Evolutionary conservation across 1,139 yeast genomes (phyloP).

Genomic region (Taphrina populina): DNA sequence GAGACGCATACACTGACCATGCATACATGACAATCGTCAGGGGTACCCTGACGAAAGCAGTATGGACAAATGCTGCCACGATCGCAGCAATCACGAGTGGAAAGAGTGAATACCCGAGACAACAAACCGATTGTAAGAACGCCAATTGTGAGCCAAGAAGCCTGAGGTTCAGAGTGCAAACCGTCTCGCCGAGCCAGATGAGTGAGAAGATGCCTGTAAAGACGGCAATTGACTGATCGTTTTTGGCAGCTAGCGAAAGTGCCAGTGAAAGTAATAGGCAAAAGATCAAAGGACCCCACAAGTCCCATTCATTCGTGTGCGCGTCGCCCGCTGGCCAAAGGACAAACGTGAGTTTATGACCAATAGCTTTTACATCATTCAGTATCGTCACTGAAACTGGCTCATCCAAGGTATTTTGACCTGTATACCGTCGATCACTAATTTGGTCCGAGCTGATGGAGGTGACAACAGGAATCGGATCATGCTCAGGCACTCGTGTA

Average conservation of each 20-base stretch:
- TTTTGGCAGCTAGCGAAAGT: constrained; percentile 50
- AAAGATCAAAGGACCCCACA: constrained; percentile 85
- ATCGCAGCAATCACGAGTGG: constrained; percentile 70
- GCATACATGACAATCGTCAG: constrained; percentile 56
- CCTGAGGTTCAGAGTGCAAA: constrained; percentile 66
- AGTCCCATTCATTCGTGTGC: constrained; percentile 64
- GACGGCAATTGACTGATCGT: constrained; percentile 49
- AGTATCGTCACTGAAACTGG: constrained; percentile 68
- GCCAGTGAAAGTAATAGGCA: constrained; percentile 62
- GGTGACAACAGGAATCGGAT: constrained; percentile 20
- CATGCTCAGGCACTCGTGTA: constrained; percentile 2
- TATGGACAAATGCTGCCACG: constrained; percentile 52
- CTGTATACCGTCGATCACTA: constrained; percentile 58
- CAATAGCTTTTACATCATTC: constrained; percentile 68
- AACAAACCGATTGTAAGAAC: constrained; percentile 72
- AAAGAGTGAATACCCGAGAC: constrained; percentile 77
- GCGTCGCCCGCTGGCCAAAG: constrained; percentile 59
- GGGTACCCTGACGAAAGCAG: constrained; percentile 58
- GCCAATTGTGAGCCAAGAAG: constrained; percentile 66
- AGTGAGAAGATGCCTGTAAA: constrained; percentile 65
- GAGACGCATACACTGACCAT: constrained; percentile 75
- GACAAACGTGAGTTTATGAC: constrained; percentile 62
- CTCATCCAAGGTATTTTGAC: constrained; percentile 84
- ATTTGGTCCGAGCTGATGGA: constrained; percentile 26
- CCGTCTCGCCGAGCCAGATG: constrained; percentile 58